A percentile compares a stretch with the other conserved stretches of the same genome.
phyloP scores from a whole-genome alignment of 176 grass and related monocot genomes.

The Aegilops speltoides region DNA sequence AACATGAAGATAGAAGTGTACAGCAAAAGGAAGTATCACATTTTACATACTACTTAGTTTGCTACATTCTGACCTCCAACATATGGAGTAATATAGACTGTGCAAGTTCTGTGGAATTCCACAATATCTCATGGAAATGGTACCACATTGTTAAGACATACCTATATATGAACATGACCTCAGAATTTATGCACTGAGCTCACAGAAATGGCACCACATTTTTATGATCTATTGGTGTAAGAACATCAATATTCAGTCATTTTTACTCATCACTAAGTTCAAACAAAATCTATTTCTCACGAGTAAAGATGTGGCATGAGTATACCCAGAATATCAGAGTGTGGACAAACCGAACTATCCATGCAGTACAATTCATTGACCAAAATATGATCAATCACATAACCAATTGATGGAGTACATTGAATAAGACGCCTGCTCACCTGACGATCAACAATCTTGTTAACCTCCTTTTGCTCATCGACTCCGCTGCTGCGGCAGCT shows the following conservation, averaged over 20 bases:
- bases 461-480: background rate
- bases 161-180: background rate
- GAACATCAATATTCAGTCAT: background rate
- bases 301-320: background rate
- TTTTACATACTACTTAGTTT: background rate
- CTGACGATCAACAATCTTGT: slow-evolving; percentile 68
- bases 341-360: background rate
- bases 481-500: slow-evolving; percentile 10
- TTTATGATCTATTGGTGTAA: background rate
- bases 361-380: background rate
- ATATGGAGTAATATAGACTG: background rate
- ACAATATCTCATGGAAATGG: background rate
- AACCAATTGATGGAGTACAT: background rate
- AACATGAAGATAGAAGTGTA: background rate
- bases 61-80: background rate
- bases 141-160: background rate
- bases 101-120: background rate
- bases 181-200: background rate
- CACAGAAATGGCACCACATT: background rate
- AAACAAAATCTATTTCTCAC: background rate
- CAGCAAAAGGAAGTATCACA: background rate
- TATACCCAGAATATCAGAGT: background rate
- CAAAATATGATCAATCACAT: background rate
- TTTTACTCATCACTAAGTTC: background rate
- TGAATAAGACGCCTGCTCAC: slow-evolving; percentile 28